Evolutionary conservation across 1,284 basidiomycete species (phyloP).

Genomic region (Ganoderma lucidum): DNA sequence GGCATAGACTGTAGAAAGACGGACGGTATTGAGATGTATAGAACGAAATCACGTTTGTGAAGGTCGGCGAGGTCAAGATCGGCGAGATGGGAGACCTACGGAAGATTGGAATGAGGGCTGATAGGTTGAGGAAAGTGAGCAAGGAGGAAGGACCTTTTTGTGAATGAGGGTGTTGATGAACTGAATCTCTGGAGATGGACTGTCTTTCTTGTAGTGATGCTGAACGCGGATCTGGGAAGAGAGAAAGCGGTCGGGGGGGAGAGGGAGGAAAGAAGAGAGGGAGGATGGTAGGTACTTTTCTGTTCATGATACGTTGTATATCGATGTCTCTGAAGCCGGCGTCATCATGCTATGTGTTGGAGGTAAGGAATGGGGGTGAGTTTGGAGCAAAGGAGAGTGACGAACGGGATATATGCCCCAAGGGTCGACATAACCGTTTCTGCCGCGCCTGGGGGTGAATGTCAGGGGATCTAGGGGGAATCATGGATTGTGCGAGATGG

Average conservation of each 20-base stretch:
- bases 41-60: not conserved
- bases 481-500: no score
- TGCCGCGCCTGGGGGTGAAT: no score
- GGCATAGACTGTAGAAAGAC: not conserved
- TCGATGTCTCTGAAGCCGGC: no score
- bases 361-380: no score
- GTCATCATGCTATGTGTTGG: no score
- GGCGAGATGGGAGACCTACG: not conserved
- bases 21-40: not conserved
- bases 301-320: not conserved
- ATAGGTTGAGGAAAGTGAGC: not conserved
- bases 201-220: not conserved
- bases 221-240: not conserved
- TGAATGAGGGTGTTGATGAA: slow-evolving; percentile 3
- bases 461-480: no score
- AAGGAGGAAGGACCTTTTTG: not conserved
- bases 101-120: not conserved
- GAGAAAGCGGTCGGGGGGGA: not conserved
- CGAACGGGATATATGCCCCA: no score
- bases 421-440: no score
- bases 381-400: no score
- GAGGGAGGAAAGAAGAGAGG: not conserved
- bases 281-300: not conserved
- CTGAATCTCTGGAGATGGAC: not conserved
- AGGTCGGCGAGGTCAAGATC: not conserved